Conservation (phyloP, 257 asterid genomes). For the Gardenia jasminoides region DNA sequence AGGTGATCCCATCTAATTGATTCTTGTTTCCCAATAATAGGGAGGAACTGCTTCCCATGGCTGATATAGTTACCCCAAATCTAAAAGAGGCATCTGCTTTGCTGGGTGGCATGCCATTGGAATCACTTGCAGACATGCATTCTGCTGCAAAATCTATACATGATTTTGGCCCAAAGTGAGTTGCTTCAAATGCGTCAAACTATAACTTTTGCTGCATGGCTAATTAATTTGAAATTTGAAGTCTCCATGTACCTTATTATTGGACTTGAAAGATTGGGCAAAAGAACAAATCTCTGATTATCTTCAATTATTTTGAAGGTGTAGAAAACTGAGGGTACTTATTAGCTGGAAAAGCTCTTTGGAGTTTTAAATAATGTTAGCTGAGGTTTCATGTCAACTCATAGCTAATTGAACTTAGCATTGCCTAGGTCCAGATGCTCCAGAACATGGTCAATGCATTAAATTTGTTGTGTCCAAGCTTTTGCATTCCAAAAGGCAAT, state of each 20-base stretch:
- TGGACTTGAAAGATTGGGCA: not conserved
- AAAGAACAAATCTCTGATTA: not conserved
- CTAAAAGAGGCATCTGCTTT: constrained; percentile 82
- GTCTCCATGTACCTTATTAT: not conserved
- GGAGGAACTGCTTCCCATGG: constrained; percentile 88
- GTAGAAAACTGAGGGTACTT: not conserved
- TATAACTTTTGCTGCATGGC: not conserved
- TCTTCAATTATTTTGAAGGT: not conserved
- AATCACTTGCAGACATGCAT: constrained; percentile 83
- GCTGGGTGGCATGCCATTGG: constrained; percentile 66
- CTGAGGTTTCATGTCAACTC: not conserved
- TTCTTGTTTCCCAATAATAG: constrained; percentile 35
- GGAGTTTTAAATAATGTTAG: not conserved
- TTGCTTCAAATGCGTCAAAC: constrained; percentile 8
- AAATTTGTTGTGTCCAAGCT: not conserved
- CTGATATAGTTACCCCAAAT: constrained; percentile 92
- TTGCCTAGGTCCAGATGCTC: not conserved
- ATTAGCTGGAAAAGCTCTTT: not conserved
- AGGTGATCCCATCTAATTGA: not conserved
- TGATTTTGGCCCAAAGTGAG: constrained; percentile 80
- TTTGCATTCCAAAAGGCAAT: too few relatives aligned
- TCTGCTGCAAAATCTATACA: constrained; percentile 85
- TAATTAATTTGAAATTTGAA: not conserved
- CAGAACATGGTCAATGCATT: not conserved
- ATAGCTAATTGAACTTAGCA: not conserved